These are phyloP conservation scores for Sporothrix luriei DNA, from an alignment of 2,329 filamentous ascomycete species.

Conservation along the genomic window DNA sequence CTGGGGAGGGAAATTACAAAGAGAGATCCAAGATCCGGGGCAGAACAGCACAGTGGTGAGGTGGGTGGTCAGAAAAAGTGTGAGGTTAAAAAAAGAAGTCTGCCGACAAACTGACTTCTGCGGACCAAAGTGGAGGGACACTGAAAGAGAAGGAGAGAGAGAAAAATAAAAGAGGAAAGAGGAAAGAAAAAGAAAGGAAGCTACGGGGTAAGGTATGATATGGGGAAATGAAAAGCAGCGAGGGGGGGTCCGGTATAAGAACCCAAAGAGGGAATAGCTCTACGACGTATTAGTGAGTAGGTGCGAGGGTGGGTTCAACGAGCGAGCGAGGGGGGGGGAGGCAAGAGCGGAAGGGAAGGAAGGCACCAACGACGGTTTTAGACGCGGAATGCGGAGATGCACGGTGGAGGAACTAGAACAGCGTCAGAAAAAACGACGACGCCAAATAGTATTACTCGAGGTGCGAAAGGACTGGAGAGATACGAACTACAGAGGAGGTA, in stretches of 20 bases:
- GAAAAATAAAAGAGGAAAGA: conserved; percentile 5
- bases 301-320: conserved; percentile 19
- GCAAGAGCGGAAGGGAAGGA: conserved; percentile 12
- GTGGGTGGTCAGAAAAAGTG: not conserved
- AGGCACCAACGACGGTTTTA: conserved; percentile 2
- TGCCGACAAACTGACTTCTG: not conserved
- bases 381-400: conserved; percentile 20
- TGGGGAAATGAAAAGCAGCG: conserved; percentile 22
- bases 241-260: conserved; percentile 23
- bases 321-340: not conserved
- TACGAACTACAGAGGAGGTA: not conserved
- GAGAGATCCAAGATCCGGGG: conserved; percentile 7
- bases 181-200: not conserved
- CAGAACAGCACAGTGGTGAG: not conserved
- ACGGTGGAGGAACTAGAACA: not conserved
- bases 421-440: not conserved
- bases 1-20: conserved; percentile 13
- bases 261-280: conserved; percentile 23
- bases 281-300: no score
- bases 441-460: not conserved
- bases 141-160: not conserved
- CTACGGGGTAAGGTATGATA: conserved; percentile 22
- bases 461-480: not conserved
- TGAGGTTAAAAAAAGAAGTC: conserved; percentile 16
- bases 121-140: conserved; percentile 2